A percentile compares a stretch with the other conserved stretches of the same genome.
Evolutionary conservation across 2,329 filamentous ascomycete species (phyloP).

Genomic region (Colletotrichum abscissum): DNA sequence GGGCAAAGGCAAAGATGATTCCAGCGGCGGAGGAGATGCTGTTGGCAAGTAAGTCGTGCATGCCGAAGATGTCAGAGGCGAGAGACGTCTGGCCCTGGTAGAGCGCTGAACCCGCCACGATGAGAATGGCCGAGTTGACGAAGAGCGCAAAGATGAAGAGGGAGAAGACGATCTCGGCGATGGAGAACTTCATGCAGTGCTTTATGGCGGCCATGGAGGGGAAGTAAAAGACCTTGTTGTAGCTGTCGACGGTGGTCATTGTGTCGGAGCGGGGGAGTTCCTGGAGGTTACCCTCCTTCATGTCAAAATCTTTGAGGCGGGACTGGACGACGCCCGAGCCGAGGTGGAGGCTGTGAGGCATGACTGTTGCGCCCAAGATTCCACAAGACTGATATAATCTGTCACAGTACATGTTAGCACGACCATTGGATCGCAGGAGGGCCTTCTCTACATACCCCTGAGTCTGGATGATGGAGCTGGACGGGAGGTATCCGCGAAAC

Average conservation of each 20-base stretch:
- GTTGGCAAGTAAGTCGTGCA: conserved; percentile 76
- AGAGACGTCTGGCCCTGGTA: conserved; percentile 71
- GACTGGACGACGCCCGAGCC: conserved; percentile 77
- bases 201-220: conserved; percentile 79
- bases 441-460: conserved; percentile 55
- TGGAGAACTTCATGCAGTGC: conserved; percentile 80
- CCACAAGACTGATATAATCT: conserved; percentile 76
- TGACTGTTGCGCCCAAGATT: conserved; percentile 82
- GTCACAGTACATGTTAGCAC: not conserved
- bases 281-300: conserved; percentile 57
- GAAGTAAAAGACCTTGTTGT: conserved; percentile 70
- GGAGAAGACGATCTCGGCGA: conserved; percentile 75
- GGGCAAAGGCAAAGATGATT: conserved; percentile 84
- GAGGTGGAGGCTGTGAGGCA: conserved; percentile 76
- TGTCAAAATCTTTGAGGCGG: conserved; percentile 73
- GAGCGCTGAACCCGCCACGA: conserved; percentile 84
- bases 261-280: conserved; percentile 47
- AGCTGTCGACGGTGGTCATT: conserved; percentile 45
- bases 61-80: conserved; percentile 83
- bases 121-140: conserved; percentile 86
- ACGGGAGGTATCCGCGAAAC: conserved; percentile 75
- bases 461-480: conserved; percentile 65
- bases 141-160: conserved; percentile 88
- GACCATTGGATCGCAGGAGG: conserved; percentile 31
- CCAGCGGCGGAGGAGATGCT: conserved; percentile 81